Conservation (phyloP, 1,139 yeast genomes). For the Yamadazyma atmosphaerica region DNA sequence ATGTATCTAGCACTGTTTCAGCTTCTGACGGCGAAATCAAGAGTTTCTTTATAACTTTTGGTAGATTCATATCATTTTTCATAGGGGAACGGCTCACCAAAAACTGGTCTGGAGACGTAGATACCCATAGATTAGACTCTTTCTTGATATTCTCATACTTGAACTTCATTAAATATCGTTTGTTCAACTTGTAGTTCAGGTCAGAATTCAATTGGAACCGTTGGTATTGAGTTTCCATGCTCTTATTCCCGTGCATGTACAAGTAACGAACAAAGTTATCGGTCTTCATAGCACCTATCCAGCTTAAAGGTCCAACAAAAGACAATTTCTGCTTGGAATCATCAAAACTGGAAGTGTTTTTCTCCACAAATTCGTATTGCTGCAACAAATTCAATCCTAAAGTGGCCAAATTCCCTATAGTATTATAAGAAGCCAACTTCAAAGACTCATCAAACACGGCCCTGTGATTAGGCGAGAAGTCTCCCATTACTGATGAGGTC, state of each 20-base stretch:
- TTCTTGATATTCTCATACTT: not conserved
- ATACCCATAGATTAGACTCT: not conserved
- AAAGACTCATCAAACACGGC: not conserved
- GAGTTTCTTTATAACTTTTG: slow-evolving; percentile 39
- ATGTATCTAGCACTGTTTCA: slow-evolving; percentile 23
- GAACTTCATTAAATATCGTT: not conserved
- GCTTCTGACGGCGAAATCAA: slow-evolving; percentile 16
- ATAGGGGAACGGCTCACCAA: not conserved
- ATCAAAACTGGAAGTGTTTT: not conserved
- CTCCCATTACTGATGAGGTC: not conserved
- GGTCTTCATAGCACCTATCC: not conserved
- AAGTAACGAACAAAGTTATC: not conserved
- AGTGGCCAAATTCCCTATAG: not conserved
- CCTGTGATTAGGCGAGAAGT: not conserved
- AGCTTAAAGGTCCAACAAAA: not conserved
- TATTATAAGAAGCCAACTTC: not conserved
- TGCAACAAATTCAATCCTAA: not conserved
- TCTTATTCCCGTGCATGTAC: not conserved
- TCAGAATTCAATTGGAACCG: not conserved
- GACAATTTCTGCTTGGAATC: not conserved
- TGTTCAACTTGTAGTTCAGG: not conserved
- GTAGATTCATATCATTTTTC: slow-evolving; percentile 4
- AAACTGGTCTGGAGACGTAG: not conserved
- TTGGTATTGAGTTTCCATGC: not conserved
- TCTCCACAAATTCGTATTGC: not conserved